Percentiles rank a stretch among this genome's conserved stretches.
These are phyloP conservation scores for Phylloporus arenicola DNA, from an alignment of 768 basidiomycete genomes.

Conservation along the genomic window DNA sequence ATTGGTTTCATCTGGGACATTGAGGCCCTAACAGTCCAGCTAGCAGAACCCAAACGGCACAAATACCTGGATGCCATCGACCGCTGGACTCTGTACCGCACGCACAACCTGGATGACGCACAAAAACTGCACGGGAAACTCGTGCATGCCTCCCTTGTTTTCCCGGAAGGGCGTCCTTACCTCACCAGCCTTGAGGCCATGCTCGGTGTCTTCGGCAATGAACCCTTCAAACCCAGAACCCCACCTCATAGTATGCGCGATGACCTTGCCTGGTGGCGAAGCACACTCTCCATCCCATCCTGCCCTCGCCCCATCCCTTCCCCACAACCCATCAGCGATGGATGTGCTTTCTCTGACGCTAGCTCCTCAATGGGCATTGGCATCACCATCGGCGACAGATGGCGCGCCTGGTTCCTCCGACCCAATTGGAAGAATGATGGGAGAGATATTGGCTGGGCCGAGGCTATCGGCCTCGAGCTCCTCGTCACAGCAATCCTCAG, in stretches of 20 bases:
- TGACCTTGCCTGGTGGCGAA: too few relatives aligned
- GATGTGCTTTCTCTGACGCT: not conserved
- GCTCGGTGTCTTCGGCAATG: not conserved
- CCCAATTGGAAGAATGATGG: not conserved
- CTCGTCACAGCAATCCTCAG: too few relatives aligned
- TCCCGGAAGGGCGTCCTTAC: not conserved
- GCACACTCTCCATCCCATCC: not conserved
- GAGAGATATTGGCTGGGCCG: not conserved
- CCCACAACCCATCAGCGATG: not conserved
- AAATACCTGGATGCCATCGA: too few relatives aligned
- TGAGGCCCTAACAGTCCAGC: not conserved
- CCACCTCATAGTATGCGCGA: not conserved
- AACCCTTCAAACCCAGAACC: not conserved
- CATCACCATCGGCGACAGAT: not conserved
- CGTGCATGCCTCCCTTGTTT: not conserved
- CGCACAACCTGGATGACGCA: not conserved
- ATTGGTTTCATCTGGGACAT: not conserved
- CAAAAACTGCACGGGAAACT: not conserved
- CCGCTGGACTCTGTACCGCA: too few relatives aligned
- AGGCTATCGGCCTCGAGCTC: not conserved
- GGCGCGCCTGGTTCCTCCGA: not conserved
- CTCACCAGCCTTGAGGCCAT: not conserved
- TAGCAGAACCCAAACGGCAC: not conserved
- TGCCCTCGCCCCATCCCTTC: not conserved
- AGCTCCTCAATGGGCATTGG: not conserved